phyloP scores from a whole-genome alignment of 164 flowering plant genomes.

The Annona squamosa region DNA sequence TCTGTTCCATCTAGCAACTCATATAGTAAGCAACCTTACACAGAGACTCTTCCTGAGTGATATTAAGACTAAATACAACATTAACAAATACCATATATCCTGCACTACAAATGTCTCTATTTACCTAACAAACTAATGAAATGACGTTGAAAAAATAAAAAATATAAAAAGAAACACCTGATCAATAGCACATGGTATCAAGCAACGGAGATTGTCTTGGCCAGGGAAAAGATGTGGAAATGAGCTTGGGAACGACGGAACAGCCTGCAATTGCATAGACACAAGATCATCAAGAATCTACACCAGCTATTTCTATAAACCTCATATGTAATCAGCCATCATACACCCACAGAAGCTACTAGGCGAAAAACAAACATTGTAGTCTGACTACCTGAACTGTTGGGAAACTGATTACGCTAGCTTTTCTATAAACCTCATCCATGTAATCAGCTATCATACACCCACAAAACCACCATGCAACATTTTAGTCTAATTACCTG shows the following conservation, averaged over 20 bases:
- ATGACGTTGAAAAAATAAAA: not conserved
- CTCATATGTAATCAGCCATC: not conserved
- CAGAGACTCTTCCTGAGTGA: too few relatives aligned
- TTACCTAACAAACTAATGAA: not conserved
- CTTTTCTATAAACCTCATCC: not conserved
- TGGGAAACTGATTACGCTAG: too few relatives aligned
- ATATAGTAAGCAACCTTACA: too few relatives aligned
- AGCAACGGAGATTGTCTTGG: conserved; percentile 69
- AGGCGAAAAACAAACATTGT: too few relatives aligned
- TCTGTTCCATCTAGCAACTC: too few relatives aligned
- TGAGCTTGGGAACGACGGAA: conserved; percentile 91
- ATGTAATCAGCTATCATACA: too few relatives aligned
- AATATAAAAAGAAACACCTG: conserved; percentile 43
- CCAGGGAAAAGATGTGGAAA: conserved; percentile 89
- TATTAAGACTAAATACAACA: too few relatives aligned
- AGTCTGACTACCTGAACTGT: too few relatives aligned
- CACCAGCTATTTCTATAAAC: not conserved
- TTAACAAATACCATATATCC: too few relatives aligned
- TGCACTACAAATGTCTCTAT: too few relatives aligned
- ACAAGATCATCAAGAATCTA: not conserved
- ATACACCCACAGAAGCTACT: not conserved
- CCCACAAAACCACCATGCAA: too few relatives aligned
- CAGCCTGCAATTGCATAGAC: conserved; percentile 62
- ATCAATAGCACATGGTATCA: conserved; percentile 98
- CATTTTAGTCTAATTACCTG: conserved; percentile 40